These are phyloP conservation scores for cucumber (Cucumis sativus) DNA, from an alignment of 306 rosid genomes.

Conservation along the genomic window Cucumber_9930_V3 NC_026657.2:1848001-1848500, in stretches of 20 bases:
- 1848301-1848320: not conserved
- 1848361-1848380: not conserved
- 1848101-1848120: not conserved
- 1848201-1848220: not conserved
- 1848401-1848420: not conserved
- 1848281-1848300: not conserved
- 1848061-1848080: not conserved
- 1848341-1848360: not conserved
- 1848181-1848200: not conserved
- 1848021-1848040: not conserved
- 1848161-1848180: not conserved
- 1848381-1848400: not conserved
- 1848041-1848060: not conserved
- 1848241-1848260: not conserved
- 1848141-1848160: not conserved
- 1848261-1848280: not conserved
- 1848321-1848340: not conserved
- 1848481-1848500: too few relatives aligned
- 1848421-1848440: not conserved
- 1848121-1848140: not conserved
- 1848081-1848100: not conserved
- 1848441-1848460: not conserved
- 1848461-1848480: too few relatives aligned
- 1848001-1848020: not conserved
- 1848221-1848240: not conserved